Percentiles rank a stretch among this genome's conserved stretches.
phyloP scores from a whole-genome alignment of 2,329 filamentous ascomycete genomes.

The Tolypocladium guangdongense region DNA sequence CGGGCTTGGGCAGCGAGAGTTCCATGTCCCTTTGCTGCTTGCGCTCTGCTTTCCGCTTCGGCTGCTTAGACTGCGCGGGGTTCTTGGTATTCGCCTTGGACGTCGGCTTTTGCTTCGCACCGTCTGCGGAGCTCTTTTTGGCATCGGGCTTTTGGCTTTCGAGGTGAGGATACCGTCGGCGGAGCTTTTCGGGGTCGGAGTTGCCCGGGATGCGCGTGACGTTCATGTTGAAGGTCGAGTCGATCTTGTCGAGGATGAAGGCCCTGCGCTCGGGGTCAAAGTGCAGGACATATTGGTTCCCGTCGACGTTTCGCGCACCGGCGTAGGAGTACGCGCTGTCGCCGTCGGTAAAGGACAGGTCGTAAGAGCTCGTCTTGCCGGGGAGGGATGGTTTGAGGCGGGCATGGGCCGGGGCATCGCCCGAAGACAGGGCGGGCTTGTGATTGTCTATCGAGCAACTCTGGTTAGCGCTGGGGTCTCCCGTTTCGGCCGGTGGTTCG shows the following conservation, averaged over 20 bases:
- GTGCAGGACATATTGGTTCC: constrained; percentile 55
- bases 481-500: not conserved
- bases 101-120: constrained; percentile 12
- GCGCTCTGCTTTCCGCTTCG: constrained; percentile 15
- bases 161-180: constrained; percentile 58
- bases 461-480: not conserved
- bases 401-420: constrained; percentile 35
- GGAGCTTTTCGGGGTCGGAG: constrained; percentile 50
- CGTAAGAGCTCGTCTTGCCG: constrained; percentile 41
- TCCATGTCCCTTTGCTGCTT: constrained; percentile 24
- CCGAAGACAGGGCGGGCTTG: constrained; percentile 41
- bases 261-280: constrained; percentile 65
- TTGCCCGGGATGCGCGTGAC: constrained; percentile 59
- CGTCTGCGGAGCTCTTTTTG: constrained; percentile 10
- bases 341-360: constrained; percentile 43
- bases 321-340: constrained; percentile 49
- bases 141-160: constrained; percentile 18
- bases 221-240: constrained; percentile 83
- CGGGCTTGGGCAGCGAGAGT: constrained; percentile 22
- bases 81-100: constrained; percentile 11
- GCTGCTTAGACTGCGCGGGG: constrained; percentile 5
- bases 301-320: constrained; percentile 45
- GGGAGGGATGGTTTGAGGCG: constrained; percentile 40
- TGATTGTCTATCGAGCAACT: constrained; percentile 42
- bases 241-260: constrained; percentile 72